Evolutionary conservation across 371 early-diverging fungal species (phyloP), one percentile per base, ranked within the genome.

Genomic region (Capniomyces stellatus): DNA sequence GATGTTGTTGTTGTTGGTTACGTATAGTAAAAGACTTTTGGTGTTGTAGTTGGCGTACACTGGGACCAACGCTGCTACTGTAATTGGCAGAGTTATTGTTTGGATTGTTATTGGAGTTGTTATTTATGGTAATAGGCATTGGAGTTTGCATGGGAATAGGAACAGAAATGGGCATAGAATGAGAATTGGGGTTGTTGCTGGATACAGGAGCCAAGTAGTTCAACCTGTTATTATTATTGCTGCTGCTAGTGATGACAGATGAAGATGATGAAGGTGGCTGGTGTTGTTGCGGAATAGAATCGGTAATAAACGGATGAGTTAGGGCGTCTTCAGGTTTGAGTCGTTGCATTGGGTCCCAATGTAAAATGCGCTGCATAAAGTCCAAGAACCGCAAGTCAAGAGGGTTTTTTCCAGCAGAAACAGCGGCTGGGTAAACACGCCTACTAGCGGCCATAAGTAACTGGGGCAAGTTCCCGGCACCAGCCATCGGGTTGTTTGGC

Each of bases 321-420:
- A 87, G 59, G 4, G 87, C 96, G 40, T 87, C 82, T n/a, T 70
- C 72, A 22, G 95, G 89, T n/a, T 71, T 81, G 73, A 94, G 78
- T 13, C 96, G 77, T 55, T 75, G 77, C 43, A 77, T 75, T n/a
- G 94, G 93, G 62, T 91, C 89, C 92, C 93, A 95, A 40, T 73
- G 71, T 30, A 96, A 64, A 55, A 93, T 88, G 21, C 75, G 72
- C 25, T 74, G 59, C 39, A 96, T 67, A 71, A 35, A 35, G 35
- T 35, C 35, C 15, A 35, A 35, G 15, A 35, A 35, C 15, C 6
- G 15, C 35, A 35, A 10, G 10, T 10, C 6, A 15, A 35, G 15
- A 35, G 6, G 10, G 35, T 35, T 6, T 35, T 35, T 35, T 15
- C 35, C 15, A 35, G 35, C 6, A 35, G 35, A 10, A 35, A 15